These are phyloP conservation scores for Atalantia buxifolia DNA, from an alignment of 345 rosid genomes.

Conservation along the genomic window DNA sequence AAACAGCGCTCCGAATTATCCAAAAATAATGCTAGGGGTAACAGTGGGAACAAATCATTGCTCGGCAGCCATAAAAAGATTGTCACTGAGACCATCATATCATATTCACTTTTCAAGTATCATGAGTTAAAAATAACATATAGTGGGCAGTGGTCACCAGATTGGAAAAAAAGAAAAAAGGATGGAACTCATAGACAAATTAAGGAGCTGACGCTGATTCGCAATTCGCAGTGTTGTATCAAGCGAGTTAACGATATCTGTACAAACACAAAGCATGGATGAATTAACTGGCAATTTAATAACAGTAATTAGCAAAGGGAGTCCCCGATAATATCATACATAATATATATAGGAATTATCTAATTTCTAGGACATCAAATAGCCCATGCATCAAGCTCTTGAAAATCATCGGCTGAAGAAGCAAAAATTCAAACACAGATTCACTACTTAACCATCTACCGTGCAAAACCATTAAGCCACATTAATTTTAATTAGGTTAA, in stretches of 20 bases:
- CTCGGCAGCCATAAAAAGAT: background rate
- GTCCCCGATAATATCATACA: background rate
- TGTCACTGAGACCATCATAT: background rate
- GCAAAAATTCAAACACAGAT: background rate
- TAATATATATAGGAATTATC: background rate
- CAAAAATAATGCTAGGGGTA: background rate
- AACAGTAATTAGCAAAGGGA: background rate
- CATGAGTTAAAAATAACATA: no score
- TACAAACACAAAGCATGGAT: background rate
- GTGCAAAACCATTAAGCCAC: background rate
- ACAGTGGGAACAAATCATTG: background rate
- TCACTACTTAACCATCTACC: background rate
- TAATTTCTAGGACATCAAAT: background rate
- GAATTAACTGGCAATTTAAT: background rate
- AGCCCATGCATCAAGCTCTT: background rate
- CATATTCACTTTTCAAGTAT: no score
- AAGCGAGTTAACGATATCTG: background rate
- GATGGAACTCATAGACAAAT: no score
- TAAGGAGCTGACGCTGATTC: no score
- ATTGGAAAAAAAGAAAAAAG: no score
- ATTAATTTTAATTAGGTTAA: background rate
- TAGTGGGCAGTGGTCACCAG: no score
- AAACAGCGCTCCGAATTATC: background rate
- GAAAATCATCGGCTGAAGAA: background rate
- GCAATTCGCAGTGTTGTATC: background rate